These are phyloP conservation scores for Umbelopsis vinacea DNA, from an alignment of 192 early-diverging fungal genomes.

Conservation along the genomic window DNA sequence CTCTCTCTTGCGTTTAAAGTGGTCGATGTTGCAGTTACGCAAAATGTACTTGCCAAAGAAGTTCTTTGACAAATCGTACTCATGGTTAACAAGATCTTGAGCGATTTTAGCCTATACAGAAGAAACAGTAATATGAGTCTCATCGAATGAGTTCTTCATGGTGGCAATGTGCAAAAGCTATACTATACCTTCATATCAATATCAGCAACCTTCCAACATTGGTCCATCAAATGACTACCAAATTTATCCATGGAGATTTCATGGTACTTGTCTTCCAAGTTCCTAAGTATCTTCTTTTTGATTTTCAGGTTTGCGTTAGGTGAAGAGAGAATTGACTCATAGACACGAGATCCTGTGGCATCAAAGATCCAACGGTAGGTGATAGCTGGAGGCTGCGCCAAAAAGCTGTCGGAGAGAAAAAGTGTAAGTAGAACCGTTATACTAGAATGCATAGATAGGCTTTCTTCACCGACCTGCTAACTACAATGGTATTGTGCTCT, in stretches of 20 bases:
- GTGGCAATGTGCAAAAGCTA: neutral
- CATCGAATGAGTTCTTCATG: neutral
- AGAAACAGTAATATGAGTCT: neutral
- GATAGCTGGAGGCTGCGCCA: slow-evolving; percentile 53
- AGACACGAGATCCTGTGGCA: slow-evolving; percentile 73
- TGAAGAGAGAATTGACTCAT: slow-evolving; percentile 68
- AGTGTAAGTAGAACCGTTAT: neutral
- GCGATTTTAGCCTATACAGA: slow-evolving; percentile 67
- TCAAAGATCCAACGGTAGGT: slow-evolving; percentile 64
- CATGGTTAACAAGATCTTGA: slow-evolving; percentile 61
- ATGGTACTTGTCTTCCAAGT: slow-evolving; percentile 60
- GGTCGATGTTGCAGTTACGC: slow-evolving; percentile 79
- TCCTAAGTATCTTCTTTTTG: slow-evolving; percentile 69
- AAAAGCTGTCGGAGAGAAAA: slow-evolving; percentile 46
- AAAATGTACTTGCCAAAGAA: slow-evolving; percentile 75
- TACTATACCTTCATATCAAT: slow-evolving; percentile 63
- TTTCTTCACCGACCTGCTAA: slow-evolving; percentile 41
- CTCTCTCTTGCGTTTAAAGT: slow-evolving; percentile 72
- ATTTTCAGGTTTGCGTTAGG: slow-evolving; percentile 58
- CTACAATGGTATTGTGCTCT: slow-evolving; percentile 60
- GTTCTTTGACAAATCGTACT: slow-evolving; percentile 60
- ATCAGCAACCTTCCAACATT: slow-evolving; percentile 74
- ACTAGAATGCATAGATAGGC: neutral
- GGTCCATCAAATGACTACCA: slow-evolving; percentile 81
- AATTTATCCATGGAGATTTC: slow-evolving; percentile 71